phyloP scores from a whole-genome alignment of 1,284 basidiomycete genomes.

The Pseudozyma sp. region DNA sequence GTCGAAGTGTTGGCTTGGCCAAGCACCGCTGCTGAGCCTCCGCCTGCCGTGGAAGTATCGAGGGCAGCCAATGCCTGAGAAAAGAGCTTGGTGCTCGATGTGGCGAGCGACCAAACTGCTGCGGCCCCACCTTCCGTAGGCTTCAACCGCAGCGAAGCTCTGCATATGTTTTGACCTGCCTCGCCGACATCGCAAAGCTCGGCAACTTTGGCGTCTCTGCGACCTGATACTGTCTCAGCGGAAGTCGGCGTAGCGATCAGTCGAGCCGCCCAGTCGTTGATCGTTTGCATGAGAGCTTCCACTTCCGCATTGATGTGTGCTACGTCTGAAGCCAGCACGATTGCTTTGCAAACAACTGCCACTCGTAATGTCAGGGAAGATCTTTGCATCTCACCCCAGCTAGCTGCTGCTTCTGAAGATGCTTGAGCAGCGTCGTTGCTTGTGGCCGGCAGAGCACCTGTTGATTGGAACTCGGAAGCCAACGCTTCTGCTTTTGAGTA shows the following conservation, averaged over 20 bases:
- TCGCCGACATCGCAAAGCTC: slow-evolving; percentile 51
- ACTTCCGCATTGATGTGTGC: slow-evolving; percentile 17
- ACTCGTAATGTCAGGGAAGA: slow-evolving; percentile 15
- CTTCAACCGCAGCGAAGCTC: slow-evolving; percentile 26
- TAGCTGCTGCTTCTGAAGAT: slow-evolving; percentile 21
- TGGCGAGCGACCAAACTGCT: slow-evolving; percentile 41
- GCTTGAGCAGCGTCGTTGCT: slow-evolving; percentile 9
- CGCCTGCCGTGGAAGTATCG: slow-evolving; percentile 32
- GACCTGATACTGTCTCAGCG: not conserved
- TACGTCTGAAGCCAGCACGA: slow-evolving; percentile 13
- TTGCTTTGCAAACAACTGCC: slow-evolving; percentile 14
- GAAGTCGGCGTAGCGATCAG: slow-evolving; percentile 15
- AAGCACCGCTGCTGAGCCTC: slow-evolving; percentile 36
- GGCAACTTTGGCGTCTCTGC: slow-evolving; percentile 15
- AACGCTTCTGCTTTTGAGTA: slow-evolving; percentile 6
- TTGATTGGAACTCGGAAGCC: not conserved
- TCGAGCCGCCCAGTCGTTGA: slow-evolving; percentile 19
- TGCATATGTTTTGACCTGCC: slow-evolving; percentile 26
- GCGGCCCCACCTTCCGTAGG: slow-evolving; percentile 11
- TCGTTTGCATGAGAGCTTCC: slow-evolving; percentile 16
- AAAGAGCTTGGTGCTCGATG: slow-evolving; percentile 39
- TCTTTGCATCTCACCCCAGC: slow-evolving; percentile 28
- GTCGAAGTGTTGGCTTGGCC: slow-evolving; percentile 53
- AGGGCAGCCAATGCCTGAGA: slow-evolving; percentile 42
- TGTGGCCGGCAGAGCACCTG: slow-evolving; percentile 3